Evolutionary conservation across 1,284 basidiomycete species (phyloP).

Genomic region (Moesziomyces sp.): DNA sequence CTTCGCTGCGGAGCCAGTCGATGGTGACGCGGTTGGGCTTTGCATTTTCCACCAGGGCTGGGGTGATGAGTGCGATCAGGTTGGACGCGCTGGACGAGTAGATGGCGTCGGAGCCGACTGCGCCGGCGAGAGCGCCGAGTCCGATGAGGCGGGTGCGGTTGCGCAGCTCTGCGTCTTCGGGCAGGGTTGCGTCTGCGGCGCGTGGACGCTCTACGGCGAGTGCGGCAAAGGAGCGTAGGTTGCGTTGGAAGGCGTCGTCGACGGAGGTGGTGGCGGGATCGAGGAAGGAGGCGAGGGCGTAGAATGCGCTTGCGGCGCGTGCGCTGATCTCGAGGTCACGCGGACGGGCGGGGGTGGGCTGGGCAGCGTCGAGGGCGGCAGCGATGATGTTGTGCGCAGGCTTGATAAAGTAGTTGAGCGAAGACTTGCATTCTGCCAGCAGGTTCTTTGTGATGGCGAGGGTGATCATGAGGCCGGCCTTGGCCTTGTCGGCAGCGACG

Average conservation of each 20-base stretch:
- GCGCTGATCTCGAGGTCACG: conserved; percentile 85
- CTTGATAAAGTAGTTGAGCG: conserved; percentile 83
- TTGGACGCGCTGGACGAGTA: conserved; percentile 81
- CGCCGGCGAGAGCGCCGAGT: conserved; percentile 82
- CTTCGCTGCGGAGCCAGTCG: conserved; percentile 76
- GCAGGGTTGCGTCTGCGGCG: conserved; percentile 16
- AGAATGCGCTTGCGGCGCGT: conserved; percentile 85
- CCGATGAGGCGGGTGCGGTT: conserved; percentile 84
- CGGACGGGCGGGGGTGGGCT: conserved; percentile 56
- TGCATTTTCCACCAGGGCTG: conserved; percentile 79
- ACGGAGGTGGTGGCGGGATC: conserved; percentile 75
- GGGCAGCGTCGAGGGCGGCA: conserved; percentile 74
- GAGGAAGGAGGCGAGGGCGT: conserved; percentile 90
- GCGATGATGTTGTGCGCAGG: conserved; percentile 81
- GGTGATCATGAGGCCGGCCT: conserved; percentile 86
- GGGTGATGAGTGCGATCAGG: conserved; percentile 80
- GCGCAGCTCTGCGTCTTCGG: conserved; percentile 46
- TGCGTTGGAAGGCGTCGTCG: conserved; percentile 75
- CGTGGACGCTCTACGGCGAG: conserved; percentile 69
- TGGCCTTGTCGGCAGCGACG: conserved; percentile 73
- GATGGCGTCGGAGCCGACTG: conserved; percentile 84
- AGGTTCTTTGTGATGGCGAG: conserved; percentile 85
- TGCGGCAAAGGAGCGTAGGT: conserved; percentile 77
- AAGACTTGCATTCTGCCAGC: conserved; percentile 87
- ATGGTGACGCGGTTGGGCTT: conserved; percentile 74